Conservation (phyloP, 1,284 basidiomycete genomes). For the Pisolithus thermaeus region DNA sequence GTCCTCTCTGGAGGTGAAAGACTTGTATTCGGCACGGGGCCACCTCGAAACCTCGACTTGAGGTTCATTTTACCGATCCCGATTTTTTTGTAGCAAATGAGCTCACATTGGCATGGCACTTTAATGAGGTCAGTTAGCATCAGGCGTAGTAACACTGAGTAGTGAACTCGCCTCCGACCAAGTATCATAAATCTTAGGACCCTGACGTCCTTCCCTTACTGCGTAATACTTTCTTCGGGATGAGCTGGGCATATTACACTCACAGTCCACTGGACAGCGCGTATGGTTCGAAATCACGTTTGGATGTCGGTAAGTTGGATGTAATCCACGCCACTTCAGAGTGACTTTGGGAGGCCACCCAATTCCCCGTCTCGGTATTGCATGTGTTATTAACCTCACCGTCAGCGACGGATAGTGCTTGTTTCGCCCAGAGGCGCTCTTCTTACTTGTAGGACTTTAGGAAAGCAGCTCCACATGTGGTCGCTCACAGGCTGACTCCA, state of each 20-base stretch:
- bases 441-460: too few relatives aligned
- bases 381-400: too few relatives aligned
- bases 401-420: too few relatives aligned
- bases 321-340: too few relatives aligned
- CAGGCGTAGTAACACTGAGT: neutral
- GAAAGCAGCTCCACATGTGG: too few relatives aligned
- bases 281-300: slow-evolving; percentile 1
- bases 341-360: too few relatives aligned
- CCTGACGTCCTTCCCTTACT: slow-evolving; percentile 47
- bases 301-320: too few relatives aligned
- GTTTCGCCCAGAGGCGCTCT: too few relatives aligned
- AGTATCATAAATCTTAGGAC: slow-evolving; percentile 44
- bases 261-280: neutral
- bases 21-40: slow-evolving; percentile 43
- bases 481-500: too few relatives aligned
- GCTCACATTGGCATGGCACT: slow-evolving; percentile 39
- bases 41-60: slow-evolving; percentile 40
- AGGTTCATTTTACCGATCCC: slow-evolving; percentile 2
- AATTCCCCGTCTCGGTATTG: too few relatives aligned
- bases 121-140: slow-evolving; percentile 1
- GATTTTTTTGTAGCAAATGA: neutral
- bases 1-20: slow-evolving; percentile 36
- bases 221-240: slow-evolving; percentile 48
- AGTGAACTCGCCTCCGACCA: slow-evolving; percentile 47
- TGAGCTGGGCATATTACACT: slow-evolving; percentile 27